Percentiles rank a stretch among this genome's conserved stretches.
Evolutionary conservation across 306 rosid genomes (phyloP).

Genomic region (Gynostemma pentaphyllum): DNA sequence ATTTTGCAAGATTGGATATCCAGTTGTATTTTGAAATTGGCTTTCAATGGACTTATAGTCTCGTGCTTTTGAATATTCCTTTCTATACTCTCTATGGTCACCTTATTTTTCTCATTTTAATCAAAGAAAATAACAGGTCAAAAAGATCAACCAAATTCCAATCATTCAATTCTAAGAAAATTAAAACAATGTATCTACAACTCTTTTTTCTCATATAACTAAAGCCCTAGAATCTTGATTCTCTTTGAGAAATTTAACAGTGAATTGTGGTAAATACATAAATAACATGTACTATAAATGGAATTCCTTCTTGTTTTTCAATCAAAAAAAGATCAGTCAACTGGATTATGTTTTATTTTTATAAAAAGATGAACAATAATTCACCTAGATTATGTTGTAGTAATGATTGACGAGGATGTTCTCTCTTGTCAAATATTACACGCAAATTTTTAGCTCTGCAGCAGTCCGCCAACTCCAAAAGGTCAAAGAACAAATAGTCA

Average conservation of each 20-base stretch:
- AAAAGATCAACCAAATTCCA: not conserved
- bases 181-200: not conserved
- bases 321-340: no score
- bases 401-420: constrained; percentile 84
- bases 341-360: no score
- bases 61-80: not conserved
- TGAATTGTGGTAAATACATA: not conserved
- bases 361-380: no score
- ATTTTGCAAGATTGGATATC: not conserved
- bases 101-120: not conserved
- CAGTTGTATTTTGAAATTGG: not conserved
- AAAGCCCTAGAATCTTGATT: not conserved
- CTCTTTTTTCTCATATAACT: not conserved
- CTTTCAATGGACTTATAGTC: not conserved
- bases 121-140: not conserved
- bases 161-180: not conserved
- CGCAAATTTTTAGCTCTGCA: constrained; percentile 81
- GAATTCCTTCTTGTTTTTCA: no score
- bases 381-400: constrained; percentile 95
- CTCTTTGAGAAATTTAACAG: not conserved
- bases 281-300: no score
- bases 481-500: constrained; percentile 74
- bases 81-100: no score
- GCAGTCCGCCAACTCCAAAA: constrained; percentile 96
- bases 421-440: constrained; percentile 86